These are phyloP conservation scores for Rugosomyces carneus DNA, from an alignment of 1,284 basidiomycete genomes.

Conservation along the genomic window DNA sequence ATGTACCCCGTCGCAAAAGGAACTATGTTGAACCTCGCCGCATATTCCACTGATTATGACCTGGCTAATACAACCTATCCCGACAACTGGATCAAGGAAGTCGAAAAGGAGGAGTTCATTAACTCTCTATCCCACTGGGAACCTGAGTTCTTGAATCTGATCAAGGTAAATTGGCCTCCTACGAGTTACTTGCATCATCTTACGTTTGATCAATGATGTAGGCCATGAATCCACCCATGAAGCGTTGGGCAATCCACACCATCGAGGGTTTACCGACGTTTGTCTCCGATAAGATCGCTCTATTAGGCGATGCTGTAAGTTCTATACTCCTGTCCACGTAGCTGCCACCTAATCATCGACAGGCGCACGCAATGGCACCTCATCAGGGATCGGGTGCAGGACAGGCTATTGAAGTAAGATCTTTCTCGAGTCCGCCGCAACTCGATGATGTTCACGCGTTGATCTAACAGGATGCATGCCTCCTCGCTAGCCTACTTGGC, in stretches of 20 bases:
- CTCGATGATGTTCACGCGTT: too few relatives aligned
- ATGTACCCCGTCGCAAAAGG: constrained; percentile 12
- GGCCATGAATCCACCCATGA: constrained; percentile 32
- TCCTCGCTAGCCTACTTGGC: constrained; percentile 38
- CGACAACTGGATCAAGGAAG: constrained; percentile 11
- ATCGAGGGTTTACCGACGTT: constrained; percentile 34
- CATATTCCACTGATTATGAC: background rate
- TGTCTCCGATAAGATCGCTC: constrained; percentile 33
- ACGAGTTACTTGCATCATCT: too few relatives aligned
- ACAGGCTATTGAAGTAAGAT: constrained; percentile 45
- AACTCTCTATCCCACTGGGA: constrained; percentile 10
- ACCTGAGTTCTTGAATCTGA: constrained; percentile 4
- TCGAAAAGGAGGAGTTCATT: constrained; percentile 1
- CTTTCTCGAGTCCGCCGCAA: too few relatives aligned
- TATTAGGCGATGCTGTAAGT: constrained; percentile 45
- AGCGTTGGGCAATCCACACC: constrained; percentile 49
- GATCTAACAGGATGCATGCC: constrained; percentile 28
- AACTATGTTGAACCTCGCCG: constrained; percentile 15
- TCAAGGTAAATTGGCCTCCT: background rate
- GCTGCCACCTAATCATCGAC: background rate
- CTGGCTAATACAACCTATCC: constrained; percentile 9
- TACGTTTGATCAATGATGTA: constrained; percentile 12
- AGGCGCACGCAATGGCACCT: constrained; percentile 52
- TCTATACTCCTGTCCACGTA: background rate
- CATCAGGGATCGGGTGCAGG: constrained; percentile 52